phyloP scores from a whole-genome alignment of 345 rosid species.

The Acer negundo region DNA sequence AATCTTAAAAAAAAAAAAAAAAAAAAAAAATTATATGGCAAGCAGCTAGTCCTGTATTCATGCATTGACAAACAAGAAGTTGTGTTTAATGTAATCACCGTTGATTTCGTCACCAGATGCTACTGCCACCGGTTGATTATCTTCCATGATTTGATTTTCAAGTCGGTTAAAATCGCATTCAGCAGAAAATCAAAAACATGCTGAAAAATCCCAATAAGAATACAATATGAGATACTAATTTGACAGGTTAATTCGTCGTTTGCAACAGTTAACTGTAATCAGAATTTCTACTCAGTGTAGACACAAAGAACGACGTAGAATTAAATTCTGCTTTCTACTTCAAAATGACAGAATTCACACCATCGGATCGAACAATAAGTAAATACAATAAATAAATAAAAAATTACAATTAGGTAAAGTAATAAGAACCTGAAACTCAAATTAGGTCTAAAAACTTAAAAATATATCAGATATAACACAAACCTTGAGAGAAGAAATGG shows the following conservation, averaged over 20 bases:
- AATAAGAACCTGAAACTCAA: too few relatives aligned
- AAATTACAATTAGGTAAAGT: too few relatives aligned
- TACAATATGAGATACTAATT: background rate
- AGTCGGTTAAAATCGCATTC: background rate
- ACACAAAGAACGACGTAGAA: too few relatives aligned
- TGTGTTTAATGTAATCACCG: background rate
- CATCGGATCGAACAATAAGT: too few relatives aligned
- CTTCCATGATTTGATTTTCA: background rate
- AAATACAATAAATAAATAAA: too few relatives aligned
- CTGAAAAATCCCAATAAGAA: slow-evolving; percentile 11
- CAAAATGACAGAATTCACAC: too few relatives aligned
- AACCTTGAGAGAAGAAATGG: too few relatives aligned
- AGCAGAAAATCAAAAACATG: background rate
- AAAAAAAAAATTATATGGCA: background rate
- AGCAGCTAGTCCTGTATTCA: background rate
- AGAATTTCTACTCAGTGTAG: too few relatives aligned
- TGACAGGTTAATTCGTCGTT: background rate
- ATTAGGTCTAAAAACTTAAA: too few relatives aligned
- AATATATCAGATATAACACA: too few relatives aligned
- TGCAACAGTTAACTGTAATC: too few relatives aligned
- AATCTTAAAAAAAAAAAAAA: background rate
- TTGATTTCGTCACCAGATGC: background rate
- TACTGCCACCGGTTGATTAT: slow-evolving; percentile 2
- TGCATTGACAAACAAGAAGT: background rate
- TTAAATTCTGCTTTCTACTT: too few relatives aligned